phyloP scores from a whole-genome alignment of 768 basidiomycete genomes.

The Clitopilus hobsonii region DNA sequence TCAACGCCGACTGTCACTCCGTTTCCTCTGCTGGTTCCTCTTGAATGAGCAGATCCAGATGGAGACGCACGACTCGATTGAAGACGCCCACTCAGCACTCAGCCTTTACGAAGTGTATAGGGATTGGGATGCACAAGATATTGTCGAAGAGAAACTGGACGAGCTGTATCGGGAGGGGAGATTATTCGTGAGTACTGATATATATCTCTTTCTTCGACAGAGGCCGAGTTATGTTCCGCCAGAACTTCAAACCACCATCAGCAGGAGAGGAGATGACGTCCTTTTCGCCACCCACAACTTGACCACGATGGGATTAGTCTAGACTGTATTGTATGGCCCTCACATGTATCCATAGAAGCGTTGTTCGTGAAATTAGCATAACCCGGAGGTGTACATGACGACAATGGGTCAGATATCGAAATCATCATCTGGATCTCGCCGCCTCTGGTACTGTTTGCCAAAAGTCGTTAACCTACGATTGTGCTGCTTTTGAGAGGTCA shows the following conservation, averaged over 20 bases:
- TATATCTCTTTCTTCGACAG: not conserved
- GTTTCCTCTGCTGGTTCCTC: constrained; percentile 95
- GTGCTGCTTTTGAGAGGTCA: not conserved
- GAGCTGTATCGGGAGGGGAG: constrained; percentile 76
- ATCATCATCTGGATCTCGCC: constrained; percentile 65
- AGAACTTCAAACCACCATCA: constrained; percentile 18
- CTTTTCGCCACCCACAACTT: not conserved
- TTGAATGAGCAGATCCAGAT: constrained; percentile 88
- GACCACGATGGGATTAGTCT: not conserved
- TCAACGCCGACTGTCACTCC: constrained; percentile 84
- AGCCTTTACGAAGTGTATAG: constrained; percentile 81
- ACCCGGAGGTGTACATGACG: not conserved
- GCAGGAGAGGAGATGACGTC: not conserved
- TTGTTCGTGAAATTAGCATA: too few relatives aligned
- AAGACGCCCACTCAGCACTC: constrained; percentile 87
- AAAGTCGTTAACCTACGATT: not conserved
- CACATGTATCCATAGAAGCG: too few relatives aligned
- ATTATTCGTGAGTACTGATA: constrained; percentile 50
- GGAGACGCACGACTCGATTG: constrained; percentile 97
- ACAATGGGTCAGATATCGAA: constrained; percentile 41
- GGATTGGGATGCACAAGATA: constrained; percentile 65
- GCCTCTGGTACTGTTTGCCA: constrained; percentile 49
- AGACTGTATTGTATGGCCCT: too few relatives aligned
- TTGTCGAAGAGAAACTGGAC: constrained; percentile 86
- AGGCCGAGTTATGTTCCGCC: not conserved